phyloP scores from a whole-genome alignment of 169 alveolate species.

The Babesia caballi region DNA sequence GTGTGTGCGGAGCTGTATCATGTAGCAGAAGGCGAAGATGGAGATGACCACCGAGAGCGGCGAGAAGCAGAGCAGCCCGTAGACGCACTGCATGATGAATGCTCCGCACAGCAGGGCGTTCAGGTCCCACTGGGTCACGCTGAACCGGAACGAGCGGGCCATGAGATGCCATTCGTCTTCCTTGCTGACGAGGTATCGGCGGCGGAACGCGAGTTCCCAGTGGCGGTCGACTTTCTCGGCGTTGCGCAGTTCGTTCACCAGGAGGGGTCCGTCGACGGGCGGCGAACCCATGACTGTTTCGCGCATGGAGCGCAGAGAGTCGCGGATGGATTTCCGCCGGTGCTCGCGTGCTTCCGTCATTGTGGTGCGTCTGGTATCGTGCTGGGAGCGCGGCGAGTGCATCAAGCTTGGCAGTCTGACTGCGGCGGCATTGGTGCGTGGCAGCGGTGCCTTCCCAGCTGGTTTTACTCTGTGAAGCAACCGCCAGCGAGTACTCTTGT shows the following conservation, averaged over 20 bases:
- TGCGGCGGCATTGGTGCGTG: not conserved
- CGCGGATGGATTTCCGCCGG: not conserved
- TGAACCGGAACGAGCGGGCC: not conserved
- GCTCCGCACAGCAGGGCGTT: slow-evolving; percentile 18
- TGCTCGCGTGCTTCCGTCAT: not conserved
- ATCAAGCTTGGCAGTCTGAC: not conserved
- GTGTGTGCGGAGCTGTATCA: slow-evolving; percentile 24
- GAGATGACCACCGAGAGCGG: slow-evolving; percentile 6
- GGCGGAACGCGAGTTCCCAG: slow-evolving; percentile 32
- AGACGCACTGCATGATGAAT: not conserved
- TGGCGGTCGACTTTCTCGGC: slow-evolving; percentile 26
- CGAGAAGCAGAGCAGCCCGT: not conserved
- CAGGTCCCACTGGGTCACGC: slow-evolving; percentile 56
- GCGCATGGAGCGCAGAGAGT: not conserved
- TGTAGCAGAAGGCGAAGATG: not conserved
- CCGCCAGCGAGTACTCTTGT: too few species aligned
- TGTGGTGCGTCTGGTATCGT: not conserved
- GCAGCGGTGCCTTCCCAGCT: too few species aligned
- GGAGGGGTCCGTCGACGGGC: not conserved
- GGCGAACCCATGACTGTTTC: not conserved
- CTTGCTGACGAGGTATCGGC: slow-evolving; percentile 23
- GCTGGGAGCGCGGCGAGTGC: too few species aligned
- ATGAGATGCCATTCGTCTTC: slow-evolving; percentile 19
- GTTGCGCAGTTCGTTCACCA: slow-evolving; percentile 11
- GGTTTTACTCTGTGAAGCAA: too few species aligned